phyloP scores from a whole-genome alignment of 495 filamentous ascomycete genomes.

The Penicillium pancosmium region DNA sequence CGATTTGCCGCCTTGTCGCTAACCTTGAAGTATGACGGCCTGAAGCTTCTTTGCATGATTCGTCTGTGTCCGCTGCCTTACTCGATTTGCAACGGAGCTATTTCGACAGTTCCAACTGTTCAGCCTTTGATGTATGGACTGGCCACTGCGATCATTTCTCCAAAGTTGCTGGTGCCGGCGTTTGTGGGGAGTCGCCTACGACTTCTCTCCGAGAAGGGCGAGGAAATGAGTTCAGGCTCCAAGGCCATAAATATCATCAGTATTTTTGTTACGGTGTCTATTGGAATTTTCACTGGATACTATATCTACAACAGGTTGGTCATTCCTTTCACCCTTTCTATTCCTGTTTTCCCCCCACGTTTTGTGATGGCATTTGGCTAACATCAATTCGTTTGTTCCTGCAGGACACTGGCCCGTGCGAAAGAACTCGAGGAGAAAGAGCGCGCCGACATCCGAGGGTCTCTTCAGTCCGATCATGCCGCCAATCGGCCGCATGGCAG shows the following conservation, averaged over 20 bases:
- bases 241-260: slow-evolving; percentile 77
- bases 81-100: slow-evolving; percentile 88
- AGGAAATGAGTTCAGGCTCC: slow-evolving; percentile 54
- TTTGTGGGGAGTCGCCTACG: slow-evolving; percentile 82
- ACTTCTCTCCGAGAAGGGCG: slow-evolving; percentile 67
- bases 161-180: slow-evolving; percentile 88
- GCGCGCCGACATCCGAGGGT: slow-evolving; percentile 50
- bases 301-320: slow-evolving; percentile 76
- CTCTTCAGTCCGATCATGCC: slow-evolving; percentile 44
- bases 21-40: slow-evolving; percentile 76
- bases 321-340: not conserved
- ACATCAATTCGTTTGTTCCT: slow-evolving; percentile 1
- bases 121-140: slow-evolving; percentile 71
- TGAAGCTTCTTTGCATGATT: slow-evolving; percentile 91
- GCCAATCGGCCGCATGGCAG: slow-evolving; percentile 40
- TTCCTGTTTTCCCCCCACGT: not conserved
- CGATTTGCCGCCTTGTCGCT: slow-evolving; percentile 72
- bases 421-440: slow-evolving; percentile 84
- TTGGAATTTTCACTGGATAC: slow-evolving; percentile 77
- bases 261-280: slow-evolving; percentile 68
- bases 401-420: slow-evolving; percentile 78
- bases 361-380: not conserved
- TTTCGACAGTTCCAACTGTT: slow-evolving; percentile 91
- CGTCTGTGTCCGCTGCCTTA: slow-evolving; percentile 93
- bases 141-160: slow-evolving; percentile 76